phyloP scores from a whole-genome alignment of 768 basidiomycete genomes.

The Pholiota molesta region DNA sequence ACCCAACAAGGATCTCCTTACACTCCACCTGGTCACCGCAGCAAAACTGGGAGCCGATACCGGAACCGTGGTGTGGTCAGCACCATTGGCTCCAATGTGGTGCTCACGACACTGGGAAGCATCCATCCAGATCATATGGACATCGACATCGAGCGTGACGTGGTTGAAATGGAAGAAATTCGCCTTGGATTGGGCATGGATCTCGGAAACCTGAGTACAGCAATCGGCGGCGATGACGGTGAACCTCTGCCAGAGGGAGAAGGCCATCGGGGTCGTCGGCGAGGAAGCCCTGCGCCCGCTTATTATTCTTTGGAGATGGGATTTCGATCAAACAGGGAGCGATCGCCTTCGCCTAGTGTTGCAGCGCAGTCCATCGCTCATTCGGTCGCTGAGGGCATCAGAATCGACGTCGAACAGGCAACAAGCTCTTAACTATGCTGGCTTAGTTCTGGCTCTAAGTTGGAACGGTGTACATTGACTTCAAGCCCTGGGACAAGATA shows the following conservation, averaged over 20 bases:
- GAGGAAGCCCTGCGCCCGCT: slow-evolving; percentile 56
- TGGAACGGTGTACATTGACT: too few relatives aligned
- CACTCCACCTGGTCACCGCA: slow-evolving; percentile 50
- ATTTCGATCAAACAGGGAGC: slow-evolving; percentile 29
- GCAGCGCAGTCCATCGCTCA: slow-evolving; percentile 22
- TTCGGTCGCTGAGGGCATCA: slow-evolving; percentile 46
- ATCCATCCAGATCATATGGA: slow-evolving; percentile 55
- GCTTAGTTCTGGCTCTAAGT: background rate
- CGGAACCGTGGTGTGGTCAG: slow-evolving; percentile 49
- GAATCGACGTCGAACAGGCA: slow-evolving; percentile 58
- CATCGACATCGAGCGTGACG: slow-evolving; percentile 51
- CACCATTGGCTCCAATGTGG: slow-evolving; percentile 61
- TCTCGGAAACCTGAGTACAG: slow-evolving; percentile 51
- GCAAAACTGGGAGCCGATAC: slow-evolving; percentile 41
- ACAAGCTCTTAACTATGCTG: background rate
- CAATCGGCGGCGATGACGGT: slow-evolving; percentile 54
- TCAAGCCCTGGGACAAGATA: background rate
- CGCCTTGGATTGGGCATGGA: slow-evolving; percentile 57
- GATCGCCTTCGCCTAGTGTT: slow-evolving; percentile 22
- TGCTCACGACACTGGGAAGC: slow-evolving; percentile 66
- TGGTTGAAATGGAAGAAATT: slow-evolving; percentile 62
- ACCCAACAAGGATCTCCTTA: slow-evolving; percentile 58
- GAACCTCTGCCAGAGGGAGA: slow-evolving; percentile 51
- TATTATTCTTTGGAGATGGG: slow-evolving; percentile 56
- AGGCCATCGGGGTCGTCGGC: slow-evolving; percentile 36